Evolutionary conservation across 306 rosid species (phyloP).

Genomic region (Aeschynomene evenia): DNA sequence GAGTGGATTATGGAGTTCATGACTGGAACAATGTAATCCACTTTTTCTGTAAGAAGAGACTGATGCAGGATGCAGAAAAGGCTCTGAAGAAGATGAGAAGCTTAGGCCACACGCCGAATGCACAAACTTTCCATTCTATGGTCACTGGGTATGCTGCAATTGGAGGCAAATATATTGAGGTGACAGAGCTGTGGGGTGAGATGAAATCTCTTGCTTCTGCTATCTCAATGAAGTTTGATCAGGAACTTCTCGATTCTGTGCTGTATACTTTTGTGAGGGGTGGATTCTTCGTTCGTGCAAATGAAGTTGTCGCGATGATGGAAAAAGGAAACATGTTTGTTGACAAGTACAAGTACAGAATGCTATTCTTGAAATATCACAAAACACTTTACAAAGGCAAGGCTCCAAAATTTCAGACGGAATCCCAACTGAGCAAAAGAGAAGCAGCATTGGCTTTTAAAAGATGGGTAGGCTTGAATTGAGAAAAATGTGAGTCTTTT

Average conservation of each 20-base stretch:
- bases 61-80: constrained; percentile 86
- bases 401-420: constrained; percentile 78
- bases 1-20: constrained; percentile 64
- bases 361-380: constrained; percentile 83
- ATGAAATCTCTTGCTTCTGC: constrained; percentile 78
- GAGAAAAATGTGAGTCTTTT: constrained; percentile 23
- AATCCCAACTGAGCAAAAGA: constrained; percentile 70
- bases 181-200: constrained; percentile 88
- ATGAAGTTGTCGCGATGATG: constrained; percentile 81
- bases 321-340: constrained; percentile 74
- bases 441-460: constrained; percentile 70
- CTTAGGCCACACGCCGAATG: constrained; percentile 73
- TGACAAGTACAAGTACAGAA: constrained; percentile 87
- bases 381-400: constrained; percentile 83
- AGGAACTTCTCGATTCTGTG: constrained; percentile 86
- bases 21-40: constrained; percentile 93
- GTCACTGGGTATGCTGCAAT: constrained; percentile 84
- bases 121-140: constrained; percentile 86
- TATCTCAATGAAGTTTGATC: constrained; percentile 78
- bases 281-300: constrained; percentile 75
- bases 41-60: constrained; percentile 72
- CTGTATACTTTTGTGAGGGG: constrained; percentile 86
- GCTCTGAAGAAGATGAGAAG: constrained; percentile 87
- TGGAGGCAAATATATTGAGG: constrained; percentile 85
- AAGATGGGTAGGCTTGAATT: constrained; percentile 78